These are phyloP conservation scores for Mycothermus thermophilus DNA, from an alignment of 495 filamentous ascomycete genomes.

Conservation along the genomic window DNA sequence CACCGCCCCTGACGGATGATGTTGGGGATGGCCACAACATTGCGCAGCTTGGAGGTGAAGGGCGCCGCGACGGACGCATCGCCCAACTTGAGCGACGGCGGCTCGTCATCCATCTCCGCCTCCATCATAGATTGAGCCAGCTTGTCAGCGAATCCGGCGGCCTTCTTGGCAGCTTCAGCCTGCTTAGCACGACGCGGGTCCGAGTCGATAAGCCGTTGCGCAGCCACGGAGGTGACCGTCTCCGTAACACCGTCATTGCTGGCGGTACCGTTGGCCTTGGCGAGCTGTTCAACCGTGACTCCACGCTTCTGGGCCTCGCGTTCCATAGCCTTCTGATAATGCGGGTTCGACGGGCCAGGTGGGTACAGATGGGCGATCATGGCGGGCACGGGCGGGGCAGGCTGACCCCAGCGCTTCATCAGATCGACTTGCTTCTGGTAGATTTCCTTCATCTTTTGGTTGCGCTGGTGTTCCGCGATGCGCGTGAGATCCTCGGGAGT, in stretches of 20 bases:
- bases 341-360: slow-evolving; percentile 80
- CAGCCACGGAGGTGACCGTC: slow-evolving; percentile 56
- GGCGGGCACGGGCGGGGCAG: slow-evolving; percentile 72
- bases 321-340: slow-evolving; percentile 86
- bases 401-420: slow-evolving; percentile 90
- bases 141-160: slow-evolving; percentile 71
- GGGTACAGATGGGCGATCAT: slow-evolving; percentile 92
- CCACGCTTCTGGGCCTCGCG: slow-evolving; percentile 67
- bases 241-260: no score
- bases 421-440: slow-evolving; percentile 90
- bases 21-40: slow-evolving; percentile 94
- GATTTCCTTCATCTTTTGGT: slow-evolving; percentile 93
- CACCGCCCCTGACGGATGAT: slow-evolving; percentile 96
- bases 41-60: slow-evolving; percentile 94
- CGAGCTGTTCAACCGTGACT: slow-evolving; percentile 29
- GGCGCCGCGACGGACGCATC: slow-evolving; percentile 95
- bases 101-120: slow-evolving; percentile 72
- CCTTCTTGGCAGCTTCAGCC: slow-evolving; percentile 51
- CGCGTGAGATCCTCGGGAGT: slow-evolving; percentile 78
- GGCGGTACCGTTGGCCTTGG: slow-evolving; percentile 27
- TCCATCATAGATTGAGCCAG: slow-evolving; percentile 84
- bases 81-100: slow-evolving; percentile 90
- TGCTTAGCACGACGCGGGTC: slow-evolving; percentile 42
- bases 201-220: slow-evolving; percentile 53
- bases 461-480: slow-evolving; percentile 85